Conservation (phyloP, 1,284 basidiomycete genomes). For the Puccinia hordei region DNA sequence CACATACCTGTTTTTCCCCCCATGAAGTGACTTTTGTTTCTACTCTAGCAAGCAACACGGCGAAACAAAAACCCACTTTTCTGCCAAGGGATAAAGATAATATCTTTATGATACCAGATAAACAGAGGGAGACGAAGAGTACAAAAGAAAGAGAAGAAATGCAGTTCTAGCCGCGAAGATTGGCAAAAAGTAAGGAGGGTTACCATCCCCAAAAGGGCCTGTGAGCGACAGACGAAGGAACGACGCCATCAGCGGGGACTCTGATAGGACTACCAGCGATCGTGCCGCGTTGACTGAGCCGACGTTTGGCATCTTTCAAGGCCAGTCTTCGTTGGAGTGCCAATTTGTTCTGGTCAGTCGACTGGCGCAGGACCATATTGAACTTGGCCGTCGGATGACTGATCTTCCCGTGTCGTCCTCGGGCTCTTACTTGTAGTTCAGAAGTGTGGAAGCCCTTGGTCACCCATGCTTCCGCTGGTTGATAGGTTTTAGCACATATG, state of each 20-base stretch:
- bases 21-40: too few species aligned
- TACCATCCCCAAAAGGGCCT: conserved; percentile 38
- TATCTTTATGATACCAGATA: too few species aligned
- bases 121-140: too few species aligned
- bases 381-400: conserved; percentile 41
- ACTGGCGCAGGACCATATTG: conserved; percentile 28
- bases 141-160: too few species aligned
- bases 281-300: conserved; percentile 28
- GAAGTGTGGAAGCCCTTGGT: conserved; percentile 37
- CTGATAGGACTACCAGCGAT: conserved; percentile 42
- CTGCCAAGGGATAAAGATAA: too few species aligned
- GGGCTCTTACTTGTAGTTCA: conserved; percentile 45
- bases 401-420: conserved; percentile 43
- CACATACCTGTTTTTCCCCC: too few species aligned
- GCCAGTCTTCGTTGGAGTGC: conserved; percentile 20
- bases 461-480: conserved; percentile 44
- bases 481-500: not conserved
- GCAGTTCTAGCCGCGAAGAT: too few species aligned
- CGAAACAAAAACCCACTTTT: too few species aligned
- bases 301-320: conserved; percentile 1
- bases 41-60: too few species aligned
- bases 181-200: not conserved
- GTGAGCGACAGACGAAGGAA: conserved; percentile 28
- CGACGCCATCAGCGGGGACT: conserved; percentile 39
- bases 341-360: conserved; percentile 2